These are phyloP conservation scores for Ophiostoma himal-ulmi DNA, from an alignment of 2,329 filamentous ascomycete species.

Conservation along the genomic window DNA sequence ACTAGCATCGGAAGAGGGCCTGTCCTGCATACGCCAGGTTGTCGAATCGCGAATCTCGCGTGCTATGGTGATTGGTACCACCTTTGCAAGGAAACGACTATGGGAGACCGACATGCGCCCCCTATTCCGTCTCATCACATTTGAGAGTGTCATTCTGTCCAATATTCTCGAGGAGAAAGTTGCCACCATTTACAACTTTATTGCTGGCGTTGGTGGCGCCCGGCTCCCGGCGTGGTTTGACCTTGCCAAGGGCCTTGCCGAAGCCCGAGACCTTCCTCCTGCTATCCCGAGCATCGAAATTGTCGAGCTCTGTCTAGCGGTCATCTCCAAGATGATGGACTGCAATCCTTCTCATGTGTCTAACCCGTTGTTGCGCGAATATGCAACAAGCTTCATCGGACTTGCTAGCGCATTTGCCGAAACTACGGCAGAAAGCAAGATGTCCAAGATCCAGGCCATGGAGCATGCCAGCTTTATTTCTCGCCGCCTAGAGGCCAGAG, in stretches of 20 bases:
- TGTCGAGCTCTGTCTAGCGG: constrained; percentile 24
- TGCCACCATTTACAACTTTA: constrained; percentile 33
- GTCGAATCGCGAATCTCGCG: constrained; percentile 10
- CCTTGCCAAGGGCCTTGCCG: constrained; percentile 27
- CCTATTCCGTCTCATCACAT: constrained; percentile 35
- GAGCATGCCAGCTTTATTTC: not conserved
- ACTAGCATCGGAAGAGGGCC: constrained; percentile 18
- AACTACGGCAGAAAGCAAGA: not conserved
- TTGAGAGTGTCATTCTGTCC: constrained; percentile 35
- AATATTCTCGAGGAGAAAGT: constrained; percentile 38
- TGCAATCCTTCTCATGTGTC: constrained; percentile 25
- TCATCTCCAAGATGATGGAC: constrained; percentile 26
- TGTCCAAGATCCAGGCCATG: constrained; percentile 16
- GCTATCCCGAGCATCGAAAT: constrained; percentile 10
- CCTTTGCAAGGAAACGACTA: not conserved
- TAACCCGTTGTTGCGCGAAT: constrained; percentile 19
- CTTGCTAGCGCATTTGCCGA: not conserved
- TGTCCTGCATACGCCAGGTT: constrained; percentile 15
- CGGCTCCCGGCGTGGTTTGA: constrained; percentile 32
- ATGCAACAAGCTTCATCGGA: not conserved
- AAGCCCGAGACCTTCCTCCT: not conserved
- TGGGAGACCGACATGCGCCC: constrained; percentile 20
- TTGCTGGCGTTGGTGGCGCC: constrained; percentile 33
- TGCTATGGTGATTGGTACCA: not conserved
- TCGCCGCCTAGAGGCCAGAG: constrained; percentile 10